Evolutionary conservation across 306 rosid genomes (phyloP).

Genomic region (Prunus campanulata): DNA sequence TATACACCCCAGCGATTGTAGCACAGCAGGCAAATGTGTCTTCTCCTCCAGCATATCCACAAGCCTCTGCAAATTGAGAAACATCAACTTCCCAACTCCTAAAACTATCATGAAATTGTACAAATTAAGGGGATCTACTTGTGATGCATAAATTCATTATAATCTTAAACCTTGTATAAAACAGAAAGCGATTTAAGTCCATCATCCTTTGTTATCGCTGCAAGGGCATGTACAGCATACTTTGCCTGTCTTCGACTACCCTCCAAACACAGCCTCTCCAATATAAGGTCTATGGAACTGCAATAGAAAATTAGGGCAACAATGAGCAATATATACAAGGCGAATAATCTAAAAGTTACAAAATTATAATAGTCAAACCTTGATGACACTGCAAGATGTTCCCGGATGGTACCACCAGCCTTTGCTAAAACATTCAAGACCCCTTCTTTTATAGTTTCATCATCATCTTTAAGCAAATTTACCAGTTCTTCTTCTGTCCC

Average conservation of each 20-base stretch:
- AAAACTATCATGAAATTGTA: slow-evolving; percentile 1
- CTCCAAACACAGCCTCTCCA: slow-evolving; percentile 88
- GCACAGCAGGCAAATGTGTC: slow-evolving; percentile 83
- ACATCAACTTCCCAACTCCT: slow-evolving; percentile 26
- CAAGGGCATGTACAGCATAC: slow-evolving; percentile 93
- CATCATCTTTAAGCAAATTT: slow-evolving; percentile 73
- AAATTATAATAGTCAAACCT: slow-evolving; percentile 49
- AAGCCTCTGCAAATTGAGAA: slow-evolving; percentile 67
- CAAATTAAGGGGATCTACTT: slow-evolving; percentile 2
- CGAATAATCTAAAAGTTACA: slow-evolving; percentile 19
- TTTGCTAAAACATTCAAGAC: slow-evolving; percentile 71
- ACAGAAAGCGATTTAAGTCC: slow-evolving; percentile 95
- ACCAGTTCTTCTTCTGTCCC: slow-evolving; percentile 80
- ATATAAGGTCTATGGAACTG: slow-evolving; percentile 89
- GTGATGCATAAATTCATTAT: slow-evolving; percentile 31
- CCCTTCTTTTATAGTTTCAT: slow-evolving; percentile 83
- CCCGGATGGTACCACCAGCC: slow-evolving; percentile 93
- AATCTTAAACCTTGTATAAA: slow-evolving; percentile 77
- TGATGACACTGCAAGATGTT: slow-evolving; percentile 70
- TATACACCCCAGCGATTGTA: slow-evolving; percentile 95
- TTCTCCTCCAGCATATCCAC: slow-evolving; percentile 86
- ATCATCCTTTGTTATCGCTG: slow-evolving; percentile 94
- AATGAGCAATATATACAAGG: slow-evolving; percentile 25
- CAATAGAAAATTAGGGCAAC: slow-evolving; percentile 22
- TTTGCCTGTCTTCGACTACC: slow-evolving; percentile 96